phyloP scores from a whole-genome alignment of 805 yeast species.

The Jamesozyma piceae region DNA sequence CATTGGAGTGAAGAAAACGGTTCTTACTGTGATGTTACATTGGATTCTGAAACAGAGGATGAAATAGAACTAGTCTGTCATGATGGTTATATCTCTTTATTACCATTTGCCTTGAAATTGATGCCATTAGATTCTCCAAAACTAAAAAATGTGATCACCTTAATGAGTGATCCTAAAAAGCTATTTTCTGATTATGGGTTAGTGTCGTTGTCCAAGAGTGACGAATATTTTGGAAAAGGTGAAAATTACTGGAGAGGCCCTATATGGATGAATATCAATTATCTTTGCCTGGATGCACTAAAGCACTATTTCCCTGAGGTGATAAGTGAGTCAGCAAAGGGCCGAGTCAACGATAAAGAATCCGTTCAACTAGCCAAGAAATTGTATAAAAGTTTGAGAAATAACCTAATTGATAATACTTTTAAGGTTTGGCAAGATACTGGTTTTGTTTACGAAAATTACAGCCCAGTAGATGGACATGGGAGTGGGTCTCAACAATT shows the following conservation, averaged over 20 bases:
- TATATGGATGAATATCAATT: constrained; percentile 87
- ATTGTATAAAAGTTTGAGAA: constrained; percentile 51
- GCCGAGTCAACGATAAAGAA: not conserved
- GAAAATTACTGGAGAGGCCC: constrained; percentile 97
- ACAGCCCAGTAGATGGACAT: constrained; percentile 64
- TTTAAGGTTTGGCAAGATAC: constrained; percentile 60
- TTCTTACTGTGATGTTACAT: constrained; percentile 72
- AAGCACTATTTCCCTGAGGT: constrained; percentile 39
- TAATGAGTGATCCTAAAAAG: constrained; percentile 59
- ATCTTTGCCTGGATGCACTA: constrained; percentile 64
- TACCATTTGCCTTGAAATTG: constrained; percentile 74
- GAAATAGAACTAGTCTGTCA: constrained; percentile 57
- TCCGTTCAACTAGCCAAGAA: constrained; percentile 31
- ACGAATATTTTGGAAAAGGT: constrained; percentile 56
- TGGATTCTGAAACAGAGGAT: constrained; percentile 53
- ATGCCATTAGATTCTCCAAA: constrained; percentile 41
- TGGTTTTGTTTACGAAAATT: constrained; percentile 87
- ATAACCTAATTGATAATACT: constrained; percentile 59
- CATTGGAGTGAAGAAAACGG: constrained; percentile 70
- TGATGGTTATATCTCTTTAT: constrained; percentile 75
- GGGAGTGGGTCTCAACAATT: constrained; percentile 82
- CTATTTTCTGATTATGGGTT: constrained; percentile 75
- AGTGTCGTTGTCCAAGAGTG: constrained; percentile 65
- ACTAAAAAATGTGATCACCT: constrained; percentile 43
- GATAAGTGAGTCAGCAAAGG: constrained; percentile 13